Conservation (phyloP, 441 rosid genomes). For the Populus hybrid region DNA sequence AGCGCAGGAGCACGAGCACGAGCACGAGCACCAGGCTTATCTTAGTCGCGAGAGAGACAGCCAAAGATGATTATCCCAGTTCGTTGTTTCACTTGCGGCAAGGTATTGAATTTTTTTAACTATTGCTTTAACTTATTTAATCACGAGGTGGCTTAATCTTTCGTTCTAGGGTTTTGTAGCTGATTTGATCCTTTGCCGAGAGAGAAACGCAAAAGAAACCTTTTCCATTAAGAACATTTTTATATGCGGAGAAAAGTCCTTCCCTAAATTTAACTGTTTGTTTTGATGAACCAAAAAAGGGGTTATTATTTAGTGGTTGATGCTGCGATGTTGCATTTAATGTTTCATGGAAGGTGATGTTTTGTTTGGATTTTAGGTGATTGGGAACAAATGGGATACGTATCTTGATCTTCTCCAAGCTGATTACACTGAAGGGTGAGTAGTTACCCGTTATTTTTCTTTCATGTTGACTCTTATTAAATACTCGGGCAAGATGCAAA, state of each 20-base stretch:
- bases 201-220: not conserved
- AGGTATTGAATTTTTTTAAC: slow-evolving; percentile 35
- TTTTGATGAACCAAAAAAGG: not conserved
- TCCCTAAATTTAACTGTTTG: not conserved
- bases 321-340: not conserved
- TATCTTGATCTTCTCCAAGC: slow-evolving; percentile 95
- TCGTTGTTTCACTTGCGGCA: slow-evolving; percentile 93
- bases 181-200: not conserved
- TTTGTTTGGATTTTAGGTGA: slow-evolving; percentile 45
- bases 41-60: not conserved
- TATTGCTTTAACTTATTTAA: not conserved
- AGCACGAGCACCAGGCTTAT: too few species aligned
- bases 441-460: not conserved
- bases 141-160: not conserved
- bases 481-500: not conserved
- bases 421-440: slow-evolving; percentile 90
- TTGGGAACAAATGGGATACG: slow-evolving; percentile 92
- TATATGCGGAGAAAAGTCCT: not conserved
- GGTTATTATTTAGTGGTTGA: not conserved
- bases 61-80: slow-evolving; percentile 46
- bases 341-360: not conserved
- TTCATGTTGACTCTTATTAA: not conserved
- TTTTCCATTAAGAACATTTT: not conserved
- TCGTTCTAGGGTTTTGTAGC: not conserved
- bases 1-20: not conserved